Conservation (phyloP, 2,329 filamentous ascomycete genomes). For the Colletotrichum truncatum region DNA sequence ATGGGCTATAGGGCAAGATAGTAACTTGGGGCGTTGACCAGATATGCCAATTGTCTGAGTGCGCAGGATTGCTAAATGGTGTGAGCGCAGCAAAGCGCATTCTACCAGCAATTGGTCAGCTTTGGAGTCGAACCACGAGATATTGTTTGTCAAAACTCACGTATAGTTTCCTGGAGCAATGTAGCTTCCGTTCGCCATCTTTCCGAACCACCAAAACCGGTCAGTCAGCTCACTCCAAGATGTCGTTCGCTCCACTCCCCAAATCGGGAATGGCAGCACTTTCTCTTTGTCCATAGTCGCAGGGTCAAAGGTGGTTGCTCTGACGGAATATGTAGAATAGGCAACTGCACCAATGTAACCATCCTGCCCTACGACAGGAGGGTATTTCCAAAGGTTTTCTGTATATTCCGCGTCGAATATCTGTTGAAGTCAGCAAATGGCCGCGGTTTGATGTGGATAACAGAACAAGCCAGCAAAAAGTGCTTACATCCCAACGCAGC, state of each 20-base stretch:
- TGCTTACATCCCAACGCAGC: slow-evolving; percentile 31
- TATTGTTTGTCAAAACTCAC: neutral
- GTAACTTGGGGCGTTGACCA: slow-evolving; percentile 34
- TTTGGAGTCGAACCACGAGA: neutral
- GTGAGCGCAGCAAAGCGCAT: slow-evolving; percentile 37
- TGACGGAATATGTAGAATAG: slow-evolving; percentile 31
- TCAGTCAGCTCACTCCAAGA: slow-evolving; percentile 20
- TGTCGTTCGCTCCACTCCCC: slow-evolving; percentile 31
- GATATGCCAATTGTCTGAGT: slow-evolving; percentile 35
- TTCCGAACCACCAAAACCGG: slow-evolving; percentile 40
- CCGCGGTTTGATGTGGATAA: too few species aligned
- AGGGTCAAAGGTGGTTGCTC: slow-evolving; percentile 31
- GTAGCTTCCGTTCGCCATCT: slow-evolving; percentile 37
- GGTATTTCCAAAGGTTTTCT: slow-evolving; percentile 39
- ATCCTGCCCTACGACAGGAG: slow-evolving; percentile 36
- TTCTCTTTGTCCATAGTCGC: slow-evolving; percentile 35
- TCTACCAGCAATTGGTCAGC: neutral
- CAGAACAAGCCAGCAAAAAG: too few species aligned
- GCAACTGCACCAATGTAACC: slow-evolving; percentile 39
- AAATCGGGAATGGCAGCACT: slow-evolving; percentile 34
- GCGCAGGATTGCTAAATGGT: slow-evolving; percentile 35
- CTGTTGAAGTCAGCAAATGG: slow-evolving; percentile 5
- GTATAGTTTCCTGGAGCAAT: slow-evolving; percentile 37
- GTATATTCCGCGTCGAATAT: slow-evolving; percentile 37
- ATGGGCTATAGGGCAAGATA: slow-evolving; percentile 5